These are phyloP conservation scores for Gossypium davidsonii DNA, from an alignment of 441 rosid genomes.

Conservation along the genomic window DNA sequence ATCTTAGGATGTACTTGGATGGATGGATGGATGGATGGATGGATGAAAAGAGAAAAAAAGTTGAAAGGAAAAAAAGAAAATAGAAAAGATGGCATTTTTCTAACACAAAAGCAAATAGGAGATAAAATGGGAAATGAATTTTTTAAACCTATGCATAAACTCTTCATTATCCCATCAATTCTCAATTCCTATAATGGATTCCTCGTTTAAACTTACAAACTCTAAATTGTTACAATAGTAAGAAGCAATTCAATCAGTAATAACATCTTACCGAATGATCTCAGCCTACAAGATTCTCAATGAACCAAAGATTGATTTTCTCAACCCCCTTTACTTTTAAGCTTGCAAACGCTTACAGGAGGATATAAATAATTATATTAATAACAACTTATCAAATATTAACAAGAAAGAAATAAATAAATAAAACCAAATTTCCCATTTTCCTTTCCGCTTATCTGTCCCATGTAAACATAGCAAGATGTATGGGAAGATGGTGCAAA, in stretches of 20 bases:
- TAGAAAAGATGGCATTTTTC: too few species aligned
- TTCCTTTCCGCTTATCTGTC: not conserved
- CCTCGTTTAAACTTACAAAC: too few species aligned
- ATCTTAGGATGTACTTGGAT: not conserved
- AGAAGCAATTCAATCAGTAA: too few species aligned
- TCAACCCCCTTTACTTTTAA: slow-evolving; percentile 10
- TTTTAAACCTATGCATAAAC: too few species aligned
- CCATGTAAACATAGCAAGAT: slow-evolving; percentile 85
- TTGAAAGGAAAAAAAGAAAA: too few species aligned
- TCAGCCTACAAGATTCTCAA: slow-evolving; percentile 42
- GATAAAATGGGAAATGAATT: too few species aligned
- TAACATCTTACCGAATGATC: slow-evolving; percentile 14
- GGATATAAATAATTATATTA: not conserved
- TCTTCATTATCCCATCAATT: too few species aligned
- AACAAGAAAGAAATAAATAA: not conserved
- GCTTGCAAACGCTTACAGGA: slow-evolving; percentile 10
- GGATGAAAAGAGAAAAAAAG: too few species aligned
- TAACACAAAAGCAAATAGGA: too few species aligned
- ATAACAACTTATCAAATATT: not conserved
- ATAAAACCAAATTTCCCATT: not conserved
- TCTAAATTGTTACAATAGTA: too few species aligned
- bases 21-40: too few species aligned
- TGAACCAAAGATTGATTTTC: not conserved
- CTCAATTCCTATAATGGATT: too few species aligned
- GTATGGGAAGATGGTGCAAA: slow-evolving; percentile 75